Percentiles rank a stretch among this genome's conserved stretches.
Conservation (phyloP, 306 rosid species). For the Gastrolobium bilobum region DNA sequence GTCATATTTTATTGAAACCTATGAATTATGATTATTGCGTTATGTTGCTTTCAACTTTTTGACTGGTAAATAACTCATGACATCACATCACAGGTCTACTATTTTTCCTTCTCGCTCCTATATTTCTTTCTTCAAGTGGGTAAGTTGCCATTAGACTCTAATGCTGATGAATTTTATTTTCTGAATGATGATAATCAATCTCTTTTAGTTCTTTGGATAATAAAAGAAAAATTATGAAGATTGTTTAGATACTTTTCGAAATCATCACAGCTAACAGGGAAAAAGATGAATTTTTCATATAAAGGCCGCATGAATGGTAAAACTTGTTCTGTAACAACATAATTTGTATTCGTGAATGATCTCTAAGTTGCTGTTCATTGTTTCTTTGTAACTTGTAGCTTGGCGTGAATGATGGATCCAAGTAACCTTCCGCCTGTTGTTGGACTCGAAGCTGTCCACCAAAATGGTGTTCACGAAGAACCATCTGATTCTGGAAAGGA, state of each 20-base stretch:
- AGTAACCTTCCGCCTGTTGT: slow-evolving; percentile 54
- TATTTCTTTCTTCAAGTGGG: slow-evolving; percentile 33
- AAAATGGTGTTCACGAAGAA: slow-evolving; percentile 67
- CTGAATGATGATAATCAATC: slow-evolving; percentile 11
- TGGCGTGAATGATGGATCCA: slow-evolving; percentile 71
- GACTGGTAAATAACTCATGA: slow-evolving; percentile 24
- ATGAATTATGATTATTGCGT: neutral
- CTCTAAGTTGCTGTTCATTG: slow-evolving; percentile 1
- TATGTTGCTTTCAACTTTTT: slow-evolving; percentile 34
- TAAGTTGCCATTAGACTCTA: slow-evolving; percentile 7
- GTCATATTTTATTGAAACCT: neutral
- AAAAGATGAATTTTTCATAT: slow-evolving; percentile 14
- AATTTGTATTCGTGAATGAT: neutral
- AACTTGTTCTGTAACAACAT: slow-evolving; percentile 1
- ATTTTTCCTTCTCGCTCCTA: slow-evolving; percentile 10
- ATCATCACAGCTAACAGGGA: neutral
- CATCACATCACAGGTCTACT: slow-evolving; percentile 22
- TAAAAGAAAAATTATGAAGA: slow-evolving; percentile 6
- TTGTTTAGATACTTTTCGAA: neutral
- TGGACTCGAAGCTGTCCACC: slow-evolving; percentile 63
- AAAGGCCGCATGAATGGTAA: slow-evolving; percentile 17
- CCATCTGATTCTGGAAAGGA: slow-evolving; percentile 47
- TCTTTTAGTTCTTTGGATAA: slow-evolving; percentile 3
- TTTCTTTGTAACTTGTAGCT: slow-evolving; percentile 56
- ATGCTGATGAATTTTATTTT: slow-evolving; percentile 33